A percentile compares a stretch with the other conserved stretches of the same genome.
These are phyloP conservation scores for Candida sp. DNA, from an alignment of 1,139 yeast genomes.

Conservation along the genomic window DNA sequence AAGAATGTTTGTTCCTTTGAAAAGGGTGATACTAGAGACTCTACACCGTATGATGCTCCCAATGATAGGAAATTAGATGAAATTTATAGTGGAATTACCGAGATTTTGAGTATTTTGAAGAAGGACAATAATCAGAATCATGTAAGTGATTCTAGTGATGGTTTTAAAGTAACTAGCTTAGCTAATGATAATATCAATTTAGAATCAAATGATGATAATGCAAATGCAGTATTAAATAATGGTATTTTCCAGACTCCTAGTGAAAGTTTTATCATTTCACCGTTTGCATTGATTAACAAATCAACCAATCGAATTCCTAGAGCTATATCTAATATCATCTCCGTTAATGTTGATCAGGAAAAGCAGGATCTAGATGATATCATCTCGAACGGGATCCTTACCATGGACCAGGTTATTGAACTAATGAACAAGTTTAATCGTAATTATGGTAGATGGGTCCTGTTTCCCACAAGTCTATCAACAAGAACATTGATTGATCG, in stretches of 20 bases:
- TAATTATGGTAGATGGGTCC: conserved; percentile 76
- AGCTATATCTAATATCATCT: conserved; percentile 1
- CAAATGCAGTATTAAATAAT: conserved; percentile 8
- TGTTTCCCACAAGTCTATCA: conserved; percentile 57
- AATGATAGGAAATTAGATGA: conserved; percentile 17
- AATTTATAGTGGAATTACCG: conserved; percentile 31
- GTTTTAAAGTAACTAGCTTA: background rate
- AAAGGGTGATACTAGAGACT: conserved; percentile 8
- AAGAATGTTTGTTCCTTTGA: conserved; percentile 52
- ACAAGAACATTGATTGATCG: conserved; percentile 50
- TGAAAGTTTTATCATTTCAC: conserved; percentile 22
- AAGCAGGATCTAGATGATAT: conserved; percentile 30
- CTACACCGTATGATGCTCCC: conserved; percentile 4
- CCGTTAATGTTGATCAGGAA: background rate
- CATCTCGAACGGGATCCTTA: conserved; percentile 47
- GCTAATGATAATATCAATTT: background rate
- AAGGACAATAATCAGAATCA: conserved; percentile 1
- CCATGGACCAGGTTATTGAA: conserved; percentile 45
- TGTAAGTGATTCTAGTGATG: background rate
- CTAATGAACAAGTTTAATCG: conserved; percentile 59
- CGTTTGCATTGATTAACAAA: conserved; percentile 44
- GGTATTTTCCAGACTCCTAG: conserved; percentile 16
- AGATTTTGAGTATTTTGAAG: conserved; percentile 24
- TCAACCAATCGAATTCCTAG: background rate
- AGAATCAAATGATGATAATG: background rate